Base-by-base conservation (phyloP, 495 filamentous ascomycete species). In the Aspergillus wentii region DNA sequence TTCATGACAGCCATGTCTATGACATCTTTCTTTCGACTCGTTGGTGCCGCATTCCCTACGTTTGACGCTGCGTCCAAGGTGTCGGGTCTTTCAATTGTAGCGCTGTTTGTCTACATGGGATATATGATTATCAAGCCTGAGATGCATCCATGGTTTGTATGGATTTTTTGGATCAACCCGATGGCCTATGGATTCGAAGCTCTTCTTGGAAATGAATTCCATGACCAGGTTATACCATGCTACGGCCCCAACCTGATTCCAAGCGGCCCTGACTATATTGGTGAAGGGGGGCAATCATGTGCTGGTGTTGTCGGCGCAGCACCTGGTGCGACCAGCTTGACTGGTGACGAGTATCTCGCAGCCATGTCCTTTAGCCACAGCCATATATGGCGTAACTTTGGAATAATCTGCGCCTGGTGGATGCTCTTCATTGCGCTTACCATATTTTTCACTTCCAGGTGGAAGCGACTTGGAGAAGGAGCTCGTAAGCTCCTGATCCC, bases 61-160 rank as follows among this genome's bases (percentile, higher is more conserved):
- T 71, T 74, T 38, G 69, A 79, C 44, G 71, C 59, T 20, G 69
- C 76, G 1, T 73, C 71, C n/a, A 75, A 78, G 44, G 54, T 78
- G 1, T 73, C 74, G 5, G 75, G 74, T 23, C 56, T 68, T 31
- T 48, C 42, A 27, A 61, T 47, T 40, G 42, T 29, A 29, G 50
- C 41, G 33, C 38, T 53, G 17, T 62, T 90, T 41, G 79, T 92
- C 33, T 95, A 66, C 35, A 55, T 45, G 26, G 71, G 62, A 18
- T 66, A 66, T 56, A 62, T 82, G 17, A 80, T 89, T 31, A 75
- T 79, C 1, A 75, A 74, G 1, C 57, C 55, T 0, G 55, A 74
- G 19, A 81, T 88, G 73, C 68, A 76, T 38, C 67, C 74, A 0
- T 90, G 85, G 85, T 82, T 86, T 43, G 59, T 68, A 6, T 87